Evolutionary conservation across 352 stramenopile species (phyloP).

Genomic region (Peronospora destructor): DNA sequence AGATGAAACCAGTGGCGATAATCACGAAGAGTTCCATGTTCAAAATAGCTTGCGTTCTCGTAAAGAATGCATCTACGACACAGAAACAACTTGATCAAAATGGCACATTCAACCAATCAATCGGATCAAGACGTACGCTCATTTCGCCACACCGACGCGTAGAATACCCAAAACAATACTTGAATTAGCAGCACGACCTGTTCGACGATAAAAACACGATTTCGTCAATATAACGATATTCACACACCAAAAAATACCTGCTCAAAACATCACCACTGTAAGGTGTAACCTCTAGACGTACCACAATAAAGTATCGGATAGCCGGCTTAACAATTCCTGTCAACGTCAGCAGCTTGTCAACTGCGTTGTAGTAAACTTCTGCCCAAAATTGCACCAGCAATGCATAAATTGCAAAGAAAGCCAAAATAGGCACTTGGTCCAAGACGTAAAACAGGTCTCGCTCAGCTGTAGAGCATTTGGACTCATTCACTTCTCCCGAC

Average conservation of each 20-base stretch:
- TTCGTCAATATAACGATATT: conserved; percentile 1
- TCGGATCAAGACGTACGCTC: conserved; percentile 42
- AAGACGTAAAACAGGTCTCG: conserved; percentile 83
- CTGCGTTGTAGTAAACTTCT: conserved; percentile 86
- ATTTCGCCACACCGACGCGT: conserved; percentile 58
- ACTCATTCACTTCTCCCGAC: conserved; percentile 51
- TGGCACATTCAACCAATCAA: neutral
- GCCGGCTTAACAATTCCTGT: conserved; percentile 62
- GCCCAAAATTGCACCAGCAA: conserved; percentile 85
- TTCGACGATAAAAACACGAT: neutral
- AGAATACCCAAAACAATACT: conserved; percentile 71
- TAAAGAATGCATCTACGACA: conserved; percentile 67
- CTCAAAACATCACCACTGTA: too few relatives aligned
- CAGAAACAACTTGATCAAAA: neutral
- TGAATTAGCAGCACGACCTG: conserved; percentile 59
- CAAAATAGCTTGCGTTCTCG: conserved; percentile 63
- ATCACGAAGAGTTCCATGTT: conserved; percentile 80
- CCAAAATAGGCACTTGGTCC: conserved; percentile 75
- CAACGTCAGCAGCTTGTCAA: conserved; percentile 61
- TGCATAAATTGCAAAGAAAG: conserved; percentile 77
- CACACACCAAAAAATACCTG: neutral
- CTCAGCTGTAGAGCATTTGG: conserved; percentile 50
- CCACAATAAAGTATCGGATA: conserved; percentile 54
- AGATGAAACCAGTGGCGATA: conserved; percentile 68
- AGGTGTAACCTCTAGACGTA: conserved; percentile 17